Evolutionary conservation across 495 filamentous ascomycete genomes (phyloP).

Genomic region (Aspergillus funiculosus): DNA sequence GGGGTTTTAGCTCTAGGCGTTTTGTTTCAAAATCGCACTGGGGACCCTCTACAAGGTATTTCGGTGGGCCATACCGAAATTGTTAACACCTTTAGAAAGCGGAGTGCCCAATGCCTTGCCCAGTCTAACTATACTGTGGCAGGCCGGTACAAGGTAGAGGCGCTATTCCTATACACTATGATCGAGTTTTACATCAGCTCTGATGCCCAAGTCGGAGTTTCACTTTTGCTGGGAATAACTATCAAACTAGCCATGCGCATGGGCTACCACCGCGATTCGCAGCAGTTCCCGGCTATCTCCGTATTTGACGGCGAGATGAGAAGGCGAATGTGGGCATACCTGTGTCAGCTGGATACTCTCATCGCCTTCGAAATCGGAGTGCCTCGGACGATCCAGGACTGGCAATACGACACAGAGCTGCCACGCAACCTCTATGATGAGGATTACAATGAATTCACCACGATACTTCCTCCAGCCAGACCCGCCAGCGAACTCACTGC

Average conservation of each 20-base stretch:
- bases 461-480: slow-evolving; percentile 32
- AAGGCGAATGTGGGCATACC: slow-evolving; percentile 35
- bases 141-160: slow-evolving; percentile 24
- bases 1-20: slow-evolving; percentile 30
- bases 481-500: slow-evolving; percentile 35
- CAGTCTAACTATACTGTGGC: slow-evolving; percentile 12
- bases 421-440: slow-evolving; percentile 41
- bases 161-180: slow-evolving; percentile 35
- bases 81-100: slow-evolving; percentile 1
- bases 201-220: slow-evolving; percentile 34
- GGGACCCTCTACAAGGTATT: slow-evolving; percentile 24
- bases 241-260: slow-evolving; percentile 41
- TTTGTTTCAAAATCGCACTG: slow-evolving; percentile 25
- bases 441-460: slow-evolving; percentile 36
- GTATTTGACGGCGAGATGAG: slow-evolving; percentile 42
- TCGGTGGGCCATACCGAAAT: slow-evolving; percentile 16
- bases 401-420: slow-evolving; percentile 38
- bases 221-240: slow-evolving; percentile 34
- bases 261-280: slow-evolving; percentile 44
- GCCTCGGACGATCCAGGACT: slow-evolving; percentile 39
- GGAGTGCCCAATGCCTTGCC: slow-evolving; percentile 11
- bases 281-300: slow-evolving; percentile 33
- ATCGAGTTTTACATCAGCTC: slow-evolving; percentile 33
- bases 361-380: slow-evolving; percentile 44
- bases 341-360: slow-evolving; percentile 39